Conservation (phyloP, 164 flowering plant genomes). For the Taxillus chinensis region DNA sequence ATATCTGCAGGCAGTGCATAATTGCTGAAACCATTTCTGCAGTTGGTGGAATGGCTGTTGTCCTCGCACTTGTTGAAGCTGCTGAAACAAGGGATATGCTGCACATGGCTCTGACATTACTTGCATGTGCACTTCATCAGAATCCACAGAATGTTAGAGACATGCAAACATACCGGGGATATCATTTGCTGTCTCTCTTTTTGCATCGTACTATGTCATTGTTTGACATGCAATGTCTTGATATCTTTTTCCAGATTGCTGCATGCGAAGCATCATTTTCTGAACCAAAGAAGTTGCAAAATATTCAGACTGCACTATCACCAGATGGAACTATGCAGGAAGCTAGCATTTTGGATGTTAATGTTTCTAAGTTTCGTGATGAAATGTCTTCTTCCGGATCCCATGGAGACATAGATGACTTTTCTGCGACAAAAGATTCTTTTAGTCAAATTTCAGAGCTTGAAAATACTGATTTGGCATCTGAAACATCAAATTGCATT, state of each 20-base stretch:
- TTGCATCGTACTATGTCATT: constrained; percentile 76
- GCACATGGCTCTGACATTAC: constrained; percentile 85
- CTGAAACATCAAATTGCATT: constrained; percentile 89
- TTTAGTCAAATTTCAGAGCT: constrained; percentile 90
- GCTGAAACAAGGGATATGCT: constrained; percentile 94
- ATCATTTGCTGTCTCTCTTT: constrained; percentile 91
- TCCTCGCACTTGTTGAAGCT: constrained; percentile 87
- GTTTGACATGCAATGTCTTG: constrained; percentile 92
- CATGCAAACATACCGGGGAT: constrained; percentile 89
- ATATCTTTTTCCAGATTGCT: constrained; percentile 96
- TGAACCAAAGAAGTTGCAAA: constrained; percentile 61
- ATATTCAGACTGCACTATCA: constrained; percentile 24
- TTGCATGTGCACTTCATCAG: constrained; percentile 88
- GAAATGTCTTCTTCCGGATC: constrained; percentile 80
- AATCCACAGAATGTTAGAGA: constrained; percentile 87
- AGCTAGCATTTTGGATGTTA: constrained; percentile 53
- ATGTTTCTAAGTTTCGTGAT: constrained; percentile 65
- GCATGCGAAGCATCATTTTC: constrained; percentile 98
- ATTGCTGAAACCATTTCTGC: constrained; percentile 84
- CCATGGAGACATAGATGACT: constrained; percentile 89
- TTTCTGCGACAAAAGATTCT: constrained; percentile 74
- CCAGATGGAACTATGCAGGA: constrained; percentile 40
- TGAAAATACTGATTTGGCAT: constrained; percentile 54
- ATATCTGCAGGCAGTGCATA: constrained; percentile 71
- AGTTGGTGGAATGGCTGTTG: constrained; percentile 85